A percentile compares a stretch with the other conserved stretches of the same genome.
These are phyloP conservation scores for Penicillium palitans DNA, from an alignment of 2,329 filamentous ascomycete genomes.

Conservation along the genomic window DNA sequence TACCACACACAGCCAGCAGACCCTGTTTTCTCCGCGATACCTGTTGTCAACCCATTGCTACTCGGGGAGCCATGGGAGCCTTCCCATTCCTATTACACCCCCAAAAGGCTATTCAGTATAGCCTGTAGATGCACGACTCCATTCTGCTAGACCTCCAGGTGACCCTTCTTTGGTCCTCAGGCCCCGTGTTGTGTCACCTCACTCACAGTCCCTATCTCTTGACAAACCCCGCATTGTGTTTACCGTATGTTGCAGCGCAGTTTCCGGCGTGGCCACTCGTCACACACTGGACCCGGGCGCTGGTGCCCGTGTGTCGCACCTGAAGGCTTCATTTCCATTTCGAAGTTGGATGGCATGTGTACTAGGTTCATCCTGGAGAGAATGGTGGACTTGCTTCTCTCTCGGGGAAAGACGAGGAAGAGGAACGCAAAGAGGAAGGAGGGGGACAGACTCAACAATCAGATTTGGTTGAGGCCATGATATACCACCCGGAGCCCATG, in stretches of 20 bases:
- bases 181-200: slow-evolving; percentile 15
- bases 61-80: background rate
- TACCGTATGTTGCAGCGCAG: slow-evolving; percentile 60
- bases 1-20: too few relatives aligned
- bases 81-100: too few relatives aligned
- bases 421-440: background rate
- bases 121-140: slow-evolving; percentile 6
- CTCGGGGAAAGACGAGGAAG: background rate
- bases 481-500: too few relatives aligned
- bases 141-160: slow-evolving; percentile 19
- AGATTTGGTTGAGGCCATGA: background rate
- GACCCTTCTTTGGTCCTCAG: slow-evolving; percentile 24
- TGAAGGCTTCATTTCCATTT: background rate
- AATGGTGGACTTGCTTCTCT: background rate
- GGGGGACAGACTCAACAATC: background rate
- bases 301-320: slow-evolving; percentile 1
- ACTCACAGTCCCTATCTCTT: slow-evolving; percentile 12
- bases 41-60: background rate
- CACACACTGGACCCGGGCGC: slow-evolving; percentile 20
- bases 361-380: background rate
- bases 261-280: slow-evolving; percentile 53
- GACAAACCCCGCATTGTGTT: slow-evolving; percentile 46
- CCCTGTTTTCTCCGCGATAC: too few relatives aligned
- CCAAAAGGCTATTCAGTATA: background rate
- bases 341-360: background rate